Conservation (phyloP, 345 rosid species). For the Salix exigua region DNA sequence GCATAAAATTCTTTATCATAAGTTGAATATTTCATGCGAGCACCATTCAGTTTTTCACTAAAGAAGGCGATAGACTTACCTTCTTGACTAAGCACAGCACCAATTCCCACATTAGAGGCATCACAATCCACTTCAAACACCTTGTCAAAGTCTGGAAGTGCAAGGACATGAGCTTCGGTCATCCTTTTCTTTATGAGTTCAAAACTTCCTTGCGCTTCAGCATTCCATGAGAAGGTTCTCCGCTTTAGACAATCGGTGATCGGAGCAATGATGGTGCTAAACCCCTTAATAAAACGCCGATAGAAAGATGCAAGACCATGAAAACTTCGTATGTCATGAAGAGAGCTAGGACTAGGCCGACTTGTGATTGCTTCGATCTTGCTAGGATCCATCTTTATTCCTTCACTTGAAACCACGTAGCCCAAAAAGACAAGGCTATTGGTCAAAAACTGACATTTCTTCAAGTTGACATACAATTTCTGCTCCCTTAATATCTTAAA, state of each 20-base stretch:
- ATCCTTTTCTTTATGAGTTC: not conserved
- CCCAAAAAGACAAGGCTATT: too few relatives aligned
- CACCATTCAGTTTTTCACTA: not conserved
- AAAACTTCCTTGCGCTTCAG: too few relatives aligned
- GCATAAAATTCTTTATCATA: too few relatives aligned
- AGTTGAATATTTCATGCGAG: not conserved
- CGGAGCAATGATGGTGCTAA: not conserved
- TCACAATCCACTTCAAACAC: constrained; percentile 6
- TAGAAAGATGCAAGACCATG: not conserved
- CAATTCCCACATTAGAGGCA: not conserved
- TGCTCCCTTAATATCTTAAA: too few relatives aligned
- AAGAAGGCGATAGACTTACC: not conserved
- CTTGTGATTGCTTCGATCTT: not conserved
- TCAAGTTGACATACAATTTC: too few relatives aligned
- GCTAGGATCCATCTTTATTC: too few relatives aligned
- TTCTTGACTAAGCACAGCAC: not conserved
- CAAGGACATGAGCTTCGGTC: not conserved
- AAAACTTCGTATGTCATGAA: not conserved
- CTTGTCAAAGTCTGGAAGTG: not conserved
- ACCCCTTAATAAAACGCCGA: not conserved
- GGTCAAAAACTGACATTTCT: too few relatives aligned
- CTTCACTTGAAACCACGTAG: too few relatives aligned
- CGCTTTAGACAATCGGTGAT: not conserved
- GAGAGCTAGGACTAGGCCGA: not conserved
- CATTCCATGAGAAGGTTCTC: too few relatives aligned